Conservation (phyloP, 2,329 filamentous ascomycete genomes). For the Nemania bipapillata region DNA sequence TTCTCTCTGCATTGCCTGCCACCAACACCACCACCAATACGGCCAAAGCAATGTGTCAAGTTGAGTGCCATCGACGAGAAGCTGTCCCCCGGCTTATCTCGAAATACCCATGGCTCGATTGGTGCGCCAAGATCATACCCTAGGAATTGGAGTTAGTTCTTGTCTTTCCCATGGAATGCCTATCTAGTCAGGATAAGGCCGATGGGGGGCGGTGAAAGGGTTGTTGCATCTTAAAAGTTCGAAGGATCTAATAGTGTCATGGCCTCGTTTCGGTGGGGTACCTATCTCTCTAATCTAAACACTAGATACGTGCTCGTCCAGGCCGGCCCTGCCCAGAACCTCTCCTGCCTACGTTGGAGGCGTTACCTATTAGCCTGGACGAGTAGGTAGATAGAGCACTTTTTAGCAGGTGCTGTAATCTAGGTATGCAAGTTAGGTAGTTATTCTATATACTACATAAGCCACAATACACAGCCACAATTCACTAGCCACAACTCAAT, state of each 20-base stretch:
- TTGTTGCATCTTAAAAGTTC: background rate
- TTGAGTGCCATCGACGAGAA: background rate
- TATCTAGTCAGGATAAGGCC: background rate
- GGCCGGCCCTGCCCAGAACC: too few relatives aligned
- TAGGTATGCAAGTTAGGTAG: background rate
- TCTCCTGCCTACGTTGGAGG: too few relatives aligned
- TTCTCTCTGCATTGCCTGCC: background rate
- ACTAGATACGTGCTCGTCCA: too few relatives aligned
- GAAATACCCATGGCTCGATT: background rate
- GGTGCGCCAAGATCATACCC: background rate
- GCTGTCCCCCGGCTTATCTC: background rate
- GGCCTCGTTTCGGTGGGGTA: background rate
- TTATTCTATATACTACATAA: background rate
- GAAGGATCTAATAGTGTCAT: background rate
- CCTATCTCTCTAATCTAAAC: too few relatives aligned
- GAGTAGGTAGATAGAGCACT: too few relatives aligned
- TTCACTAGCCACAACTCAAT: background rate
- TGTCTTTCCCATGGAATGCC: background rate
- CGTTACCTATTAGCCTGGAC: too few relatives aligned
- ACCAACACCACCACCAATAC: too few relatives aligned
- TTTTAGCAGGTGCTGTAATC: too few relatives aligned
- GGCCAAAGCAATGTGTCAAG: background rate
- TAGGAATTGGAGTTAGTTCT: background rate
- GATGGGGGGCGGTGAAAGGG: background rate
- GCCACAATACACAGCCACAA: background rate